Conservation (phyloP, 352 stramenopile genomes). For the Phytophthora nicotianae region DNA sequence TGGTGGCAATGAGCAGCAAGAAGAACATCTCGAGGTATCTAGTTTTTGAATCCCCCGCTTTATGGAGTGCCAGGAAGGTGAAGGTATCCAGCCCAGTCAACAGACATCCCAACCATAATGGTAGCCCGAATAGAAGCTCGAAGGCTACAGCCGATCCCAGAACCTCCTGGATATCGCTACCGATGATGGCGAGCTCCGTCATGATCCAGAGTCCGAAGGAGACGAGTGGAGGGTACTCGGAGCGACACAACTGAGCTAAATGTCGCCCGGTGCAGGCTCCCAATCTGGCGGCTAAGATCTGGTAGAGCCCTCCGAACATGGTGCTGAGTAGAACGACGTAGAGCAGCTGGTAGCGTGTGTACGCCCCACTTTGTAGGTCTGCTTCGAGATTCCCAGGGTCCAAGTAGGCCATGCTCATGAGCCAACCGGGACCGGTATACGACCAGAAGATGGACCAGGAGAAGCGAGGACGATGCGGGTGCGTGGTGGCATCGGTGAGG, state of each 20-base stretch:
- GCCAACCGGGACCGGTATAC: constrained; percentile 59
- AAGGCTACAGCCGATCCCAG: constrained; percentile 83
- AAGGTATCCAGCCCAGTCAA: constrained; percentile 81
- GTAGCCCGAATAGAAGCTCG: constrained; percentile 70
- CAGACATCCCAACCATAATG: constrained; percentile 80
- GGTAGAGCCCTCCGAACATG: constrained; percentile 84
- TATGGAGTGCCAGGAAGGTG: constrained; percentile 89
- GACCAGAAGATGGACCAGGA: constrained; percentile 65
- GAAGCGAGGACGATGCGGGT: constrained; percentile 32
- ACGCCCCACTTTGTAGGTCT: constrained; percentile 90
- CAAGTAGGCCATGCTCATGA: constrained; percentile 90
- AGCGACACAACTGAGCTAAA: constrained; percentile 77
- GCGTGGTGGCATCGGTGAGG: background rate
- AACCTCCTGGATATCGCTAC: constrained; percentile 87
- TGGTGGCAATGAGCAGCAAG: constrained; percentile 89
- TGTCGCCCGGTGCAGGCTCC: constrained; percentile 86
- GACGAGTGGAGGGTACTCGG: constrained; percentile 61
- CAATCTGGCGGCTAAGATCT: constrained; percentile 87
- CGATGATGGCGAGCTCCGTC: constrained; percentile 89
- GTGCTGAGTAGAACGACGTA: constrained; percentile 89
- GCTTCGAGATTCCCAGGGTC: constrained; percentile 93
- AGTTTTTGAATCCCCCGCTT: constrained; percentile 49
- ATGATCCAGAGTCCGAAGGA: constrained; percentile 81
- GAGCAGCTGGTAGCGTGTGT: constrained; percentile 82
- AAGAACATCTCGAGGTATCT: constrained; percentile 93